phyloP scores from a whole-genome alignment of 148 eudicot species.

The Chenopodium formosanum region DNA sequence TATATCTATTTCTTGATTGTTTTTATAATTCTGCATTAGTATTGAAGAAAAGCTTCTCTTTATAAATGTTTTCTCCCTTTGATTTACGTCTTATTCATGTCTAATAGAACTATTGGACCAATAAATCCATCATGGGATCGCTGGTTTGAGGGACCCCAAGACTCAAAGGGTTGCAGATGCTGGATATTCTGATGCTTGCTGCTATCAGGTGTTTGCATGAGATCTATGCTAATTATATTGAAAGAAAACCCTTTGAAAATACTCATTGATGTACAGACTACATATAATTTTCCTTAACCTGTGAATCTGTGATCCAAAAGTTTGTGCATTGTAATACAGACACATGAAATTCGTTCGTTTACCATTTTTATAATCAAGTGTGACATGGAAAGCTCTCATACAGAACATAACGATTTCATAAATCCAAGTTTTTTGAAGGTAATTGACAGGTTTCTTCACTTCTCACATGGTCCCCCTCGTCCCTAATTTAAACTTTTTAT shows the following conservation, averaged over 20 bases:
- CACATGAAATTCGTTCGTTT: neutral
- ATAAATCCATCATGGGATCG: constrained; percentile 71
- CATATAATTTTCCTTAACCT: neutral
- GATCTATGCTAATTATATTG: constrained; percentile 16
- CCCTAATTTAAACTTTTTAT: too few relatives aligned
- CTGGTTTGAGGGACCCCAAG: constrained; percentile 88
- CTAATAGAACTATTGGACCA: constrained; percentile 55
- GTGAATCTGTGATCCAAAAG: neutral
- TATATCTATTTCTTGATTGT: constrained; percentile 1
- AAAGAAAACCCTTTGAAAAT: constrained; percentile 16
- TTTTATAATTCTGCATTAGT: neutral
- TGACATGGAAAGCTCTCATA: neutral
- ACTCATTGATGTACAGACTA: constrained; percentile 23
- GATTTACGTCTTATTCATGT: neutral
- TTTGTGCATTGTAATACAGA: constrained; percentile 7
- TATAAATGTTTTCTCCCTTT: neutral
- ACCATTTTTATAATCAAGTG: neutral
- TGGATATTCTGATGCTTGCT: constrained; percentile 54
- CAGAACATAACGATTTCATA: neutral
- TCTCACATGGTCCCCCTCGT: neutral
- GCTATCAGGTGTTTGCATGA: constrained; percentile 5
- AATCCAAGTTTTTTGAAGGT: neutral
- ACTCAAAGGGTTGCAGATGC: constrained; percentile 60
- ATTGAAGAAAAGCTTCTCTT: neutral
- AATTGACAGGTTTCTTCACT: neutral